Conservation (phyloP, 805 yeast species). For the Pichia exigua region DNA sequence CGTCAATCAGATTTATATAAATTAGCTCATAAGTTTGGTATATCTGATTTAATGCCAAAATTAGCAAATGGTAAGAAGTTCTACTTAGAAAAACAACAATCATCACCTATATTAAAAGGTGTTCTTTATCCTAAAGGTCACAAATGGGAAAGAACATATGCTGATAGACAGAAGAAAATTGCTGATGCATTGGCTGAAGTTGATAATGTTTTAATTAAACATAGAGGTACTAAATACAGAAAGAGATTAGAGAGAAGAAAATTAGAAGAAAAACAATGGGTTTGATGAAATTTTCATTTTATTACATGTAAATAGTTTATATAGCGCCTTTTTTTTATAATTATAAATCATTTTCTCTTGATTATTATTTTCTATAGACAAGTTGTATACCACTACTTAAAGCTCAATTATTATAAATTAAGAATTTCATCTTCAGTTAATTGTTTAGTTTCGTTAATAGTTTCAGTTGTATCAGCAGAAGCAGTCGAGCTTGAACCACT, state of each 20-base stretch:
- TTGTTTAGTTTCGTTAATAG: constrained; percentile 11
- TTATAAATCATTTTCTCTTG: neutral
- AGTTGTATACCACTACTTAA: neutral
- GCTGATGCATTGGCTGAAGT: constrained; percentile 56
- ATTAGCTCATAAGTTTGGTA: constrained; percentile 74
- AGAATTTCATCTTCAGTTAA: constrained; percentile 20
- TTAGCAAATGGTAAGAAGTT: constrained; percentile 54
- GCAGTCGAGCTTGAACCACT: constrained; percentile 21
- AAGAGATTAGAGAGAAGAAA: constrained; percentile 38
- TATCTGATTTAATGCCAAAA: constrained; percentile 68
- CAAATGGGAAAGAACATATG: constrained; percentile 65
- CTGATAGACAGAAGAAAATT: constrained; percentile 51
- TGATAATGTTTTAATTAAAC: constrained; percentile 59
- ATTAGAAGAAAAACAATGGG: constrained; percentile 31
- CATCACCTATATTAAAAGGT: constrained; percentile 68
- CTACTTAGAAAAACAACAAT: constrained; percentile 68
- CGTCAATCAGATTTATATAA: constrained; percentile 79
- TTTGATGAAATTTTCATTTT: constrained; percentile 12
- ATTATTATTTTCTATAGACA: constrained; percentile 8
- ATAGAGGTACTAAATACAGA: constrained; percentile 47
- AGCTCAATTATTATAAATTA: neutral
- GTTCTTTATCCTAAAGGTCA: constrained; percentile 71
- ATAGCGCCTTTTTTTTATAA: neutral
- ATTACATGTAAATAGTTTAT: neutral
- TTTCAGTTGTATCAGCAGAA: constrained; percentile 19